A percentile compares a stretch with the other conserved stretches of the same genome.
These are phyloP conservation scores for Aspergillus amoenus DNA, from an alignment of 2,329 filamentous ascomycete species.

Conservation along the genomic window DNA sequence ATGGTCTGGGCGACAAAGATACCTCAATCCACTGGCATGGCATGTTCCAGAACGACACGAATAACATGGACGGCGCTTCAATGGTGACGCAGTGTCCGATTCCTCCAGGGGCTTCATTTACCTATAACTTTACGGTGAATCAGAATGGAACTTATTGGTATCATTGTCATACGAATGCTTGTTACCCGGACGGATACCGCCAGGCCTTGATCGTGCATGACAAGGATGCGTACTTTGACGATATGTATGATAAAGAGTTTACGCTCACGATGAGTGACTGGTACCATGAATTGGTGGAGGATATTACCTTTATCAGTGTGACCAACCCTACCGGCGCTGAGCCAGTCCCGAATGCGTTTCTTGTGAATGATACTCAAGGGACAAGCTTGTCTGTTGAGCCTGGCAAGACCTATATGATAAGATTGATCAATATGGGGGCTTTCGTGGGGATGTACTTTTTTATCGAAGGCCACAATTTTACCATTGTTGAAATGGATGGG, in stretches of 20 bases:
- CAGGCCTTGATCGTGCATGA: slow-evolving; percentile 66
- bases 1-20: slow-evolving; percentile 38
- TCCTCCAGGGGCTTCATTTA: slow-evolving; percentile 62
- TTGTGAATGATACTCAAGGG: slow-evolving; percentile 70
- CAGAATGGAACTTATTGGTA: slow-evolving; percentile 81
- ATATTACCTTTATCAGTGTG: slow-evolving; percentile 47
- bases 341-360: slow-evolving; percentile 65
- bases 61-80: slow-evolving; percentile 69
- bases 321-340: slow-evolving; percentile 54
- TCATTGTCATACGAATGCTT: slow-evolving; percentile 66
- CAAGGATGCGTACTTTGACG: slow-evolving; percentile 55
- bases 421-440: slow-evolving; percentile 70
- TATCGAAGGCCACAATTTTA: slow-evolving; percentile 45
- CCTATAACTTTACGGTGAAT: slow-evolving; percentile 64
- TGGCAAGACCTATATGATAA: slow-evolving; percentile 70
- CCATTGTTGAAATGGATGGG: slow-evolving; percentile 39
- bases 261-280: slow-evolving; percentile 67
- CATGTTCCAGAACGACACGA: slow-evolving; percentile 65
- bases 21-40: slow-evolving; percentile 64
- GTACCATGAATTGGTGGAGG: slow-evolving; percentile 63
- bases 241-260: slow-evolving; percentile 61
- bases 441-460: slow-evolving; percentile 57
- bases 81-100: slow-evolving; percentile 69
- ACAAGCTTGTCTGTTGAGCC: slow-evolving; percentile 61
- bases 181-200: slow-evolving; percentile 70